Evolutionary conservation across 306 rosid species (phyloP), one percentile per base, ranked within the genome.

Genomic region (Sphenostylis stenocarpa): DNA sequence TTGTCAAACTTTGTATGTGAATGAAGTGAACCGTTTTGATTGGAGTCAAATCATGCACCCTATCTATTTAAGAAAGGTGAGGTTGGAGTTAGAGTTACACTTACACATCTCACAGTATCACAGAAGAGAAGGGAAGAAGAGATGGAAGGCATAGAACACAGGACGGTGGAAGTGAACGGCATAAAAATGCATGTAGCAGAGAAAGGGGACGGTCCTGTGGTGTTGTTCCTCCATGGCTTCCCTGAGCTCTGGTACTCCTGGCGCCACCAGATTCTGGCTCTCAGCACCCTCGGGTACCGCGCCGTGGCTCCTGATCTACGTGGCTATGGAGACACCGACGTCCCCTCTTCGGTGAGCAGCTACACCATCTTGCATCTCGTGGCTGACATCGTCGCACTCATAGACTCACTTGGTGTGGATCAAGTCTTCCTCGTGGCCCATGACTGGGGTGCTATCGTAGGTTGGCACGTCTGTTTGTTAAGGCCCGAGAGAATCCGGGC

Each of bases 191-290:
- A 62, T 6, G 45, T 62, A 0, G 68, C 68, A 0, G 68, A 62
- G 45, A 62, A 62, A 10, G 68, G 68, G 9, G 45, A 62, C 0
- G 68, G 45, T 17, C 45, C 45, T 0, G 68, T 62, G 0, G 68
- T 62, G 4, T 9, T 62, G 68, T 34, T 62, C 47, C 26, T 62
- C 15, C 68, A 62, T 15, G 68, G 68, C 15, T 62, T 62, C 68
- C 68, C 68, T 0, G 68, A 62, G 16, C 68, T 62, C 2, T 62
- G 68, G 68, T 62, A 62, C 47, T 7, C 28, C 3, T 62, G 68
- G 68, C 68, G 68, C 3, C 68, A 62, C 68, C 68, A 62, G 68
- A 62, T 62, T 9, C 0, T 8, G 26, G 68, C 68, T 34, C 68
- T 62, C 8, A 62, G 68, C 45, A 0, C 28, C 45, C 68, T n/a